Evolutionary conservation across 495 filamentous ascomycete genomes (phyloP), one percentile per base, ranked within the genome.

Genomic region (Lasiosphaeria ovina): DNA sequence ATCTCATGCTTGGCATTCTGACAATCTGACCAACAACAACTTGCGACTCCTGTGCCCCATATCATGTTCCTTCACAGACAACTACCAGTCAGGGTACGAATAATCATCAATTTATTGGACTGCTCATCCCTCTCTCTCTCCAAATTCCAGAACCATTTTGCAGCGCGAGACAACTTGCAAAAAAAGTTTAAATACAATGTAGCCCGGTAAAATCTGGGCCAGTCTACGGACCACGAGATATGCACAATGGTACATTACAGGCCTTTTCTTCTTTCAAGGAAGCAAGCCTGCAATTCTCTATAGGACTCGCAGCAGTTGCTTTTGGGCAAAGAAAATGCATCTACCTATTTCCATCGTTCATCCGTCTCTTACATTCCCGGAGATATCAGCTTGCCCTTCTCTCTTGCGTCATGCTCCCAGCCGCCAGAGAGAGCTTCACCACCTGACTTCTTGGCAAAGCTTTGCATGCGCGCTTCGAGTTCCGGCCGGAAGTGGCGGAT

Each of bases 401-500:
- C 83, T 71, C 77, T 77, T 59, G 90, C 78, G 74, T 91, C 80
- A 57, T 89, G 90, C 63, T 81, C 77, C 94, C 92, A 97, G 45
- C 94, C 94, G 69, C 94, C 94, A 47, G 91, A 93, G 69, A 90
- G 78, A 51, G 90, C 83, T 64, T 83, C 75, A 54, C 86, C 88
- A 58, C 89, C 89, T 58, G 80, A 73, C 74, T 84, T 76, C 72
- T 89, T 77, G 48, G 88, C 81, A 71, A 88, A 91, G 55, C 88
- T 84, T 73, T 84, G 80, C 76, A 98, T 93, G 63, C 93, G 82
- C 34, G 87, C 88, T 82, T 98, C 92, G 57, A 98, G 77, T 75
- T 98, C 93, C 35, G 93, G 95, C 64, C 94, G 82, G 81, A 98
- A 98, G 77, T 98, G 94, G 64, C 94, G 87, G 76, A 98, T 97